Base-by-base conservation (phyloP, 768 basidiomycete species). In the Nevesoporus exiguus region DNA sequence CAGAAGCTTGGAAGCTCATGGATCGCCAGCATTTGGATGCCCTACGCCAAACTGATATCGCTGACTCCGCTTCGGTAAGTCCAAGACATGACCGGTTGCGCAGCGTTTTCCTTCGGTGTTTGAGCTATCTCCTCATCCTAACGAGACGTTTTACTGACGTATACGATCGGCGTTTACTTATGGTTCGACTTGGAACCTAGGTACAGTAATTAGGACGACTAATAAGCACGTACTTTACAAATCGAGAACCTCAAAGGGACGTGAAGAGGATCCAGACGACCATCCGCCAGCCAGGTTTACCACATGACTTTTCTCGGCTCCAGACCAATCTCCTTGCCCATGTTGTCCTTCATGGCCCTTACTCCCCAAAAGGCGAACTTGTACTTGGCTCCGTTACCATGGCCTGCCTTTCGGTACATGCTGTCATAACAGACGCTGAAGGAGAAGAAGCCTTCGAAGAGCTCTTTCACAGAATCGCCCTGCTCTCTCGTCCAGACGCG, bases 371-470 rank as follows among this genome's bases (percentile, higher is more conserved):
- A 74, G 1, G 67, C 64, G 41, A 69, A 66, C 25, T 60, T 64
- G 48, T 58, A 54, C 31, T 47, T 64, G 17, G 67, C 61, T 10
- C 73, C 72, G 3, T 54, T 60, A 5, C 75, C 71, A 29, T 76
- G 71, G 7, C 72, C 75, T 27, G 65, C 71, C 47, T 72, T 69
- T 17, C 61, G 60, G 49, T 74, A 73, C 57, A 75, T 52, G 31
- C 51, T 52, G 42, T 71, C 71, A 44, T 71, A 74, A 34, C 49
- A 60, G 19, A 76, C 64, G 14, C 66, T 58, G 46, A 76, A 74
- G 33, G 71, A 66, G 51, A 76, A 64, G 48, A 59, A 72, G 1
- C 74, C 75, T 55, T 73, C 74, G n/a, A 74, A 76, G 15, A 76
- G 62, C 30, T 76, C 74, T 57, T 61, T 73, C 55, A 47, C 2